Conservation (phyloP, 129 eudicot genomes). For the Glebionis coronaria region DNA sequence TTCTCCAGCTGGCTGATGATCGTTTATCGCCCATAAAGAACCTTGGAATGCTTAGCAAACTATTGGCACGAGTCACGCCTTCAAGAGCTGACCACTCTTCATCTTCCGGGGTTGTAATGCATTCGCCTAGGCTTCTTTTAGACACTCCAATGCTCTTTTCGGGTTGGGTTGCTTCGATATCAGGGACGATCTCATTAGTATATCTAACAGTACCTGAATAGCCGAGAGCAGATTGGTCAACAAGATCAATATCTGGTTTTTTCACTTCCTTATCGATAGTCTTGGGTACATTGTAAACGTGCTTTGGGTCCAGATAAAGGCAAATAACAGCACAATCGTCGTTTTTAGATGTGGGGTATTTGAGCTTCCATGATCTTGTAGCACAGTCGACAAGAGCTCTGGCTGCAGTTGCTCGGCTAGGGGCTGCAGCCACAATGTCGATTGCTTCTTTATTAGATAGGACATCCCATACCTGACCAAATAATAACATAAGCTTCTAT, state of each 20-base stretch:
- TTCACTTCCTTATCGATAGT: slow-evolving; percentile 1
- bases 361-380: slow-evolving; percentile 67
- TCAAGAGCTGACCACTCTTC: slow-evolving; percentile 77
- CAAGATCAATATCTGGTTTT: background rate
- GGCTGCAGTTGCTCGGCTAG: slow-evolving; percentile 55
- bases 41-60: slow-evolving; percentile 66
- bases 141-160: slow-evolving; percentile 21
- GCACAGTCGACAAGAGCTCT: slow-evolving; percentile 73
- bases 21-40: slow-evolving; percentile 36
- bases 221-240: background rate
- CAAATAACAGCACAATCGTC: slow-evolving; percentile 95
- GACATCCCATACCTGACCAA: slow-evolving; percentile 72
- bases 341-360: slow-evolving; percentile 75
- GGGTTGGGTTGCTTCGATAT: background rate
- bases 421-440: slow-evolving; percentile 55
- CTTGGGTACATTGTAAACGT: slow-evolving; percentile 14
- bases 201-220: background rate
- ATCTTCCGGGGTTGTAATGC: background rate
- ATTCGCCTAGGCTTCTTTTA: slow-evolving; percentile 8
- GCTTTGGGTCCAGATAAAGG: slow-evolving; percentile 55
- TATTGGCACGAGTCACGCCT: slow-evolving; percentile 73
- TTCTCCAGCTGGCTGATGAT: slow-evolving; percentile 30
- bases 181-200: slow-evolving; percentile 1
- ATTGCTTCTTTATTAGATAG: slow-evolving; percentile 71
- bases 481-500: background rate